Conservation (phyloP, 1,139 yeast species). For the Kurtzmaniella natalensis region DNA sequence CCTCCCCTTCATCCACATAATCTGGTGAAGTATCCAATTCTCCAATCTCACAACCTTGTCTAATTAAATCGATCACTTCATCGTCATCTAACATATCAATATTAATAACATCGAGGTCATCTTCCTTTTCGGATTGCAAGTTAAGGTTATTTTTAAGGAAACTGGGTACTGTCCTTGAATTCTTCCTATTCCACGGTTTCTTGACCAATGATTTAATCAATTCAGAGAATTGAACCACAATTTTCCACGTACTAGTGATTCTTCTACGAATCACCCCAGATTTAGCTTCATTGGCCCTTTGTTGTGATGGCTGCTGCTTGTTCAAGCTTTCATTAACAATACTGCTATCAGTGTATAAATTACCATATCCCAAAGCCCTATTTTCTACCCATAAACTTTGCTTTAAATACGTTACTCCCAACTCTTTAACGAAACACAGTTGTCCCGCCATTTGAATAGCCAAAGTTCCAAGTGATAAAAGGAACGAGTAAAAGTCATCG, state of each 20-base stretch:
- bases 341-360: neutral
- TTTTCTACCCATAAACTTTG: conserved; percentile 59
- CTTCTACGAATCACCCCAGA: neutral
- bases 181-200: neutral
- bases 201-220: neutral
- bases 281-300: too few relatives aligned
- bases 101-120: neutral
- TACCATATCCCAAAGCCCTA: conserved; percentile 19
- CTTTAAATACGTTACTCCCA: conserved; percentile 45
- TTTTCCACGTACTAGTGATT: neutral
- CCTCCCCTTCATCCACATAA: neutral
- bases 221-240: neutral
- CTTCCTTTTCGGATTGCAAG: neutral
- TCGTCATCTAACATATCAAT: neutral
- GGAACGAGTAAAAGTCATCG: conserved; percentile 65
- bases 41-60: neutral
- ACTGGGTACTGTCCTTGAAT: neutral
- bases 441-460: conserved; percentile 65
- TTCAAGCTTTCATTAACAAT: neutral
- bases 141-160: neutral
- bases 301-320: too few relatives aligned
- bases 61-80: neutral
- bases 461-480: conserved; percentile 56
- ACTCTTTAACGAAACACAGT: conserved; percentile 60
- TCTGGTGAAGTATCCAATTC: conserved; percentile 2